Percentiles rank a stretch among this genome's conserved stretches.
phyloP scores from a whole-genome alignment of 768 basidiomycete genomes.

The Filobasidium wieringae region DNA sequence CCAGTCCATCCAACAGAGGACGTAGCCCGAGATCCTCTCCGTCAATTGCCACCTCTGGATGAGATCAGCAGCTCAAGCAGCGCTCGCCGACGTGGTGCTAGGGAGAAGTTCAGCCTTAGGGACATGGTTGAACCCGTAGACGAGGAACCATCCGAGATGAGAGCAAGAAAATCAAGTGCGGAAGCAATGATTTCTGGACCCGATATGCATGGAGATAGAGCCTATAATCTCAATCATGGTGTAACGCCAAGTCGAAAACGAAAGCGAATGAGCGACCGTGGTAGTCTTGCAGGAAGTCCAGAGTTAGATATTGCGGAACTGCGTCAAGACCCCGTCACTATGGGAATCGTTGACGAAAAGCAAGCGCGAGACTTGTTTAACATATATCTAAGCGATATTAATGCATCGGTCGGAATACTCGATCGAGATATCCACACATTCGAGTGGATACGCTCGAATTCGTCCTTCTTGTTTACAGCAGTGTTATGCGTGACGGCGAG shows the following conservation, averaged over 20 bases:
- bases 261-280: no score
- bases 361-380: slow-evolving; percentile 19
- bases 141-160: neutral
- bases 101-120: neutral
- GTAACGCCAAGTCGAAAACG: no score
- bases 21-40: neutral
- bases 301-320: no score
- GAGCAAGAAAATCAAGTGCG: no score
- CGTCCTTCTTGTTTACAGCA: slow-evolving; percentile 20
- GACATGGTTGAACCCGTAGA: neutral
- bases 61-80: neutral
- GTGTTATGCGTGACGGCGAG: slow-evolving; percentile 19
- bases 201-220: no score
- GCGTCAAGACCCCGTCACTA: slow-evolving; percentile 15
- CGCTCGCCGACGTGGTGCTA: neutral
- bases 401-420: slow-evolving; percentile 10
- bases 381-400: slow-evolving; percentile 18
- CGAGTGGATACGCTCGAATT: slow-evolving; percentile 14
- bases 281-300: no score
- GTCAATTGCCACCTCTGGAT: neutral
- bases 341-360: slow-evolving; percentile 15
- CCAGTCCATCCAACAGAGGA: neutral
- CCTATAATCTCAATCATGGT: no score
- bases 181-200: no score
- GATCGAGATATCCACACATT: slow-evolving; percentile 17